Evolutionary conservation across 2,329 filamentous ascomycete genomes (phyloP).

Genomic region (Xylaria sp.): DNA sequence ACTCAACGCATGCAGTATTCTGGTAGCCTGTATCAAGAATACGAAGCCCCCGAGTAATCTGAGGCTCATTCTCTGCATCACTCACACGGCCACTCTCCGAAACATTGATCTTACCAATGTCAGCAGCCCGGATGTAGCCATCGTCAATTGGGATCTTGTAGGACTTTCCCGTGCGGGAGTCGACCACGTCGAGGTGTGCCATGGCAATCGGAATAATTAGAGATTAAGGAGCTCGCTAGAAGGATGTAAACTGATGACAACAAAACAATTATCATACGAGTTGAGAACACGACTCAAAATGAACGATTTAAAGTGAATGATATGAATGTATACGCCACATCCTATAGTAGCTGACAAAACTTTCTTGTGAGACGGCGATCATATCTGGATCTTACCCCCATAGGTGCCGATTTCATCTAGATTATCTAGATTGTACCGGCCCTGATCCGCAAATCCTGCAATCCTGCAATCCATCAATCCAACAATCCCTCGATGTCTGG

Average conservation of each 20-base stretch:
- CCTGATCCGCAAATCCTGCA: conserved; percentile 23
- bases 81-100: conserved; percentile 29
- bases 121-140: conserved; percentile 40
- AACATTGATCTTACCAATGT: conserved; percentile 40
- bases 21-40: conserved; percentile 43
- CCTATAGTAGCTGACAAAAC: not conserved
- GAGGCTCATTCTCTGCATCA: conserved; percentile 20
- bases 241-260: not conserved
- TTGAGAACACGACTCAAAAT: conserved; percentile 15
- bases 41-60: conserved; percentile 35
- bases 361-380: not conserved
- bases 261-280: not conserved
- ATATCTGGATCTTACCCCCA: not conserved
- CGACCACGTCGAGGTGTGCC: conserved; percentile 42
- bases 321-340: conserved; percentile 9
- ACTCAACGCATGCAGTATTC: conserved; percentile 45
- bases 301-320: conserved; percentile 14
- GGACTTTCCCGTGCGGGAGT: conserved; percentile 44
- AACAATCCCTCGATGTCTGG: conserved; percentile 34
- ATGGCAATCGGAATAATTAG: conserved; percentile 28
- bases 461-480: conserved; percentile 29
- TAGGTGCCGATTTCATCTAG: conserved; percentile 3
- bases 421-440: conserved; percentile 7
- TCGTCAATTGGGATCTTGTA: conserved; percentile 43
- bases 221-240: not conserved